Evolutionary conservation across 106 monocot species (phyloP), one percentile per base, ranked within the genome.

Genomic region (Narthecium ossifragum): DNA sequence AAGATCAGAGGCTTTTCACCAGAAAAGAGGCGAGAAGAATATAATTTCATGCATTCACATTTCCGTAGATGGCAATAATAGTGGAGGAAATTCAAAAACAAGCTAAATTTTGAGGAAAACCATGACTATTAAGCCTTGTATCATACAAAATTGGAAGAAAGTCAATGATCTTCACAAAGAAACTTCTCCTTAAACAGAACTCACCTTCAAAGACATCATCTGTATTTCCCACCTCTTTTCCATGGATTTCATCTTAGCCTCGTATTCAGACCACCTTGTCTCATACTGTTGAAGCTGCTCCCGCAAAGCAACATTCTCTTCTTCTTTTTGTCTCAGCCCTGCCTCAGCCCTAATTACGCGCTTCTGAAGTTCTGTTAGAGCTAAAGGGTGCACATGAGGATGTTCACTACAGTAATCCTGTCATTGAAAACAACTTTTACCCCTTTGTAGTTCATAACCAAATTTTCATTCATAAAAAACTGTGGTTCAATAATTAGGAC

Each of bases 181-280:
- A 36, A 36, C 5, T 36, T 36, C 10, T 10, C 5, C 10, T 10
- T 5, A 36, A 46, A 46, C 3, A 46, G 46, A 20, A 62, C 22
- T 47, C 17, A 62, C 62, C 62, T 62, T 46, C 62, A 62, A 62
- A 48, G 46, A 46, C 20, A 48, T 32, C 18, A 62, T 48, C 31
- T 62, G 62, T 31, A 48, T 46, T 31, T 62, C 28, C 62, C 62
- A 62, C 30, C 30, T 62, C 46, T 62, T 48, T 23, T 47, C 62
- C 60, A 60, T 60, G 10, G 46, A 62, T 17, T 31, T 62, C 47
- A 48, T 48, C 26, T 32, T 47, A 7, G 28, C 1, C 30, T 62
- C 62, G 20, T 62, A 46, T 12, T 46, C 62, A 18, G 31, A 46
- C 46, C 47, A 62, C 31, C 48, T 62, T 22, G 21, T 20, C 17